Evolutionary conservation across 2,329 filamentous ascomycete genomes (phyloP), one percentile per base, ranked within the genome.

Genomic region (Neofusicoccum kwambonambiense): DNA sequence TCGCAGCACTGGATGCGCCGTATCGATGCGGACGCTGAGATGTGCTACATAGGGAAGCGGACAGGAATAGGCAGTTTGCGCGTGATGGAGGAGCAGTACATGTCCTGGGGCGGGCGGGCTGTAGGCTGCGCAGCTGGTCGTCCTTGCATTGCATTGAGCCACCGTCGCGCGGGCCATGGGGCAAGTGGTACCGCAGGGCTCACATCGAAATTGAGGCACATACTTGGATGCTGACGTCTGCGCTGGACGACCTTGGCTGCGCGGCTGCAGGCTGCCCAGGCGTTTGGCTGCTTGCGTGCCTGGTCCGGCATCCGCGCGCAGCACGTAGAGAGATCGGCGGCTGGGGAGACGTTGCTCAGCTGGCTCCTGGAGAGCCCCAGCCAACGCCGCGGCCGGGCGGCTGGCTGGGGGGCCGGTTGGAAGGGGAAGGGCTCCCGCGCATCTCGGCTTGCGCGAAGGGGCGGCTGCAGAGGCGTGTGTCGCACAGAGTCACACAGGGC

Each of bases 101-200:
- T 63, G 37, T 37, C 49, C 17, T 15, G 34, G 37, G 39, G 22
- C 9, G 54, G 37, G 19, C 39, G 52, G 39, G 37, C 22, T 17
- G 52, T 54, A n/a, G 7, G 34, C n/a, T 39, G 27, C 45, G 34
- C 51, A 58, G 51, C 42, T 58, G 52, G 62, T 42, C 52, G 62
- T 64, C 62, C 51, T 64, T 64, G 62, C 52, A 64, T 64, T 56
- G 62, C 62, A 57, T 58, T 58, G 62, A 51, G 50, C 61, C 61
- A 64, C 50, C 15, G 39, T 37, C 19, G 31, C 7, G 27, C 56
- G 17, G 56, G 56, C 15, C 56, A 60, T 60, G 56, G 56, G 54
- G 42, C 13, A 47, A 27, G 56, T 60, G 41, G 56, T 60, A 60
- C 56, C n/a, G 56, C 56, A 60, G 54, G 54, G 39, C 54, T 58